These are phyloP conservation scores for Noccaea bulbosa DNA, from an alignment of 345 rosid genomes.

Conservation along the genomic window DNA sequence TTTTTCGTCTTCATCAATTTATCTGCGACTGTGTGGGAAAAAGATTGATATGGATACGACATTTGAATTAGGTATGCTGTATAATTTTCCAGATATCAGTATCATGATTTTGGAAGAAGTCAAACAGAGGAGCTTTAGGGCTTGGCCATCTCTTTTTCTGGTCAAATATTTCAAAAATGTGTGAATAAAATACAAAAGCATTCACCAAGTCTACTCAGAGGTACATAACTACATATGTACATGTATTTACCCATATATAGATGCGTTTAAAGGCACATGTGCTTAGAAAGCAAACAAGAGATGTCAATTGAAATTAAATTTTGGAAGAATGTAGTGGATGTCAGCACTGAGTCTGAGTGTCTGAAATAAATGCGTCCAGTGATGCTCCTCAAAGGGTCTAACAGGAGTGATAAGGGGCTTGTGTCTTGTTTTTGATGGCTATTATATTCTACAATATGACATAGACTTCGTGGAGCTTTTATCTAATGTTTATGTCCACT, in stretches of 20 bases:
- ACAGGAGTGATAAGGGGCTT: too few species aligned
- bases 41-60: slow-evolving; percentile 19
- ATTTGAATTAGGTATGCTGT: background rate
- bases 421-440: too few species aligned
- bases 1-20: slow-evolving; percentile 6
- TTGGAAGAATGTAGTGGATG: background rate
- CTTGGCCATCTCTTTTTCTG: background rate
- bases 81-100: background rate
- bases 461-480: too few species aligned
- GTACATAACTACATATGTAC: too few species aligned
- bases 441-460: too few species aligned
- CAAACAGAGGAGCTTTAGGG: background rate
- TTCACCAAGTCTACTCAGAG: background rate
- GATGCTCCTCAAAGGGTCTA: background rate
- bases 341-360: background rate
- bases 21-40: slow-evolving; percentile 13
- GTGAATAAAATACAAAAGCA: slow-evolving; percentile 3
- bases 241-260: too few species aligned
- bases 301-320: background rate
- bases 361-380: background rate
- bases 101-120: background rate
- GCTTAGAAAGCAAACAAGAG: slow-evolving; percentile 12
- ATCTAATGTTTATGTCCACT: too few species aligned
- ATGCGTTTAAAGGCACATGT: slow-evolving; percentile 1
- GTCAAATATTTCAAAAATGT: background rate